A percentile compares a stretch with the other conserved stretches of the same genome.
Evolutionary conservation across 441 rosid species (phyloP).

Genomic region (Bocquillonia castaneifolia): DNA sequence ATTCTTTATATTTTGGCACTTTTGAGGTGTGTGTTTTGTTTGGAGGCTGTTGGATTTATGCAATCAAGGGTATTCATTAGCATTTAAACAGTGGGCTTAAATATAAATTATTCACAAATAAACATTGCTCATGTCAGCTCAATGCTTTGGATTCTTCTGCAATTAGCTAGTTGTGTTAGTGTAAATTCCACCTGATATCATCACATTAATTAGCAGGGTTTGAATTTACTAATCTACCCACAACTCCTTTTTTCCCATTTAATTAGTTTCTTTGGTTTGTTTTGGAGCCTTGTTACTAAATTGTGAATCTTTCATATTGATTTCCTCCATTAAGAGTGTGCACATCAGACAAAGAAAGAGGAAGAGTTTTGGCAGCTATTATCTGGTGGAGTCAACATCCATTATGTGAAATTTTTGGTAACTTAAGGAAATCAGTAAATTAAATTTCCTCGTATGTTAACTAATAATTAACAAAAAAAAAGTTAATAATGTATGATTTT

Average conservation of each 20-base stretch:
- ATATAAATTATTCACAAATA: neutral
- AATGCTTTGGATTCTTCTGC: constrained; percentile 27
- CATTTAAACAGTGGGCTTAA: neutral
- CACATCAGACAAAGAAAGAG: neutral
- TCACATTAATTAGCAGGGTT: neutral
- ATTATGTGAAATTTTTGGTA: neutral
- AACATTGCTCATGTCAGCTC: constrained; percentile 24
- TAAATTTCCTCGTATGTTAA: no score
- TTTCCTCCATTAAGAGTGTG: neutral
- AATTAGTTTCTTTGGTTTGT: neutral
- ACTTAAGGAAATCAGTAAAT: no score
- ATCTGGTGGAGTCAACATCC: no score
- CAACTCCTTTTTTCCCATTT: neutral
- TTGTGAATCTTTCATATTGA: neutral
- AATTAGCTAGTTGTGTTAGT: constrained; percentile 1
- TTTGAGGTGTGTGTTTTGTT: constrained; percentile 45
- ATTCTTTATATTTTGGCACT: constrained; percentile 19
- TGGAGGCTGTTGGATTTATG: constrained; percentile 36
- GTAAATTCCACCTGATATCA: neutral
- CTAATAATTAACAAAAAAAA: no score
- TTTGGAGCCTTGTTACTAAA: neutral
- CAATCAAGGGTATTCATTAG: constrained; percentile 23
- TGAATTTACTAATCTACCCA: neutral
- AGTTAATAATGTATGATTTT: no score
- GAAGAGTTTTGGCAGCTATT: neutral